These are phyloP conservation scores for Nakazawaea molendinolei DNA, from an alignment of 805 yeast genomes.

Conservation along the genomic window DNA sequence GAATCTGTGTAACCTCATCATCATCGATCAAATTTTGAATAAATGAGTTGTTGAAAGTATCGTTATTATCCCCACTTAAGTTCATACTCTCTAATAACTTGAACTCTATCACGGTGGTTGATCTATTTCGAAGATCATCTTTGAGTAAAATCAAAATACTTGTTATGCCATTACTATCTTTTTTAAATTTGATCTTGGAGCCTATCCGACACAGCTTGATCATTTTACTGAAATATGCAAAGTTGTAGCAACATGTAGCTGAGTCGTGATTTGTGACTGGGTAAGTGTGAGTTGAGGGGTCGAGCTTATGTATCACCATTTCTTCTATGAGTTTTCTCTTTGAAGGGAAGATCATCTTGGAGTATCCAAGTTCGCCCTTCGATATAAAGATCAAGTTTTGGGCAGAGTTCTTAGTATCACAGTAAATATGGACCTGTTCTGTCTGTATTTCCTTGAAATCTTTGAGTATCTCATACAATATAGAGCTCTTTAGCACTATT, in stretches of 20 bases:
- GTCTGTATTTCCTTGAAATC: conserved; percentile 52
- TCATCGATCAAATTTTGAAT: conserved; percentile 26
- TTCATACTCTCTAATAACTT: conserved; percentile 11
- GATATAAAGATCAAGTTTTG: conserved; percentile 50
- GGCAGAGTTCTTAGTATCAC: conserved; percentile 25
- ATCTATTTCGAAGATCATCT: background rate
- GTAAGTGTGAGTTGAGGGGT: conserved; percentile 8
- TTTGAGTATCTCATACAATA: conserved; percentile 44
- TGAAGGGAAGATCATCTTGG: conserved; percentile 60
- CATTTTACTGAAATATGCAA: conserved; percentile 38
- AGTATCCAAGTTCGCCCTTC: conserved; percentile 65
- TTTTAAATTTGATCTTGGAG: conserved; percentile 45
- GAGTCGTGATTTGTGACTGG: conserved; percentile 19
- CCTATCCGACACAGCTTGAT: conserved; percentile 44
- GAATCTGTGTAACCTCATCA: conserved; percentile 23
- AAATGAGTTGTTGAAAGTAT: conserved; percentile 20
- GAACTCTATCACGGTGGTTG: conserved; percentile 12
- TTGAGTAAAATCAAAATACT: conserved; percentile 16
- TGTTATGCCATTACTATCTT: conserved; percentile 42
- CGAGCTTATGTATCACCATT: conserved; percentile 31
- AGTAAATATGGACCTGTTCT: conserved; percentile 42
- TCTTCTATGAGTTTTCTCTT: conserved; percentile 58
- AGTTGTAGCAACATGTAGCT: conserved; percentile 44
- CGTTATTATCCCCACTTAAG: conserved; percentile 3
- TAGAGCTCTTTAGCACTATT: conserved; percentile 45